Base-by-base conservation (phyloP, 2,329 filamentous ascomycete species). In the Capronia americana region DNA sequence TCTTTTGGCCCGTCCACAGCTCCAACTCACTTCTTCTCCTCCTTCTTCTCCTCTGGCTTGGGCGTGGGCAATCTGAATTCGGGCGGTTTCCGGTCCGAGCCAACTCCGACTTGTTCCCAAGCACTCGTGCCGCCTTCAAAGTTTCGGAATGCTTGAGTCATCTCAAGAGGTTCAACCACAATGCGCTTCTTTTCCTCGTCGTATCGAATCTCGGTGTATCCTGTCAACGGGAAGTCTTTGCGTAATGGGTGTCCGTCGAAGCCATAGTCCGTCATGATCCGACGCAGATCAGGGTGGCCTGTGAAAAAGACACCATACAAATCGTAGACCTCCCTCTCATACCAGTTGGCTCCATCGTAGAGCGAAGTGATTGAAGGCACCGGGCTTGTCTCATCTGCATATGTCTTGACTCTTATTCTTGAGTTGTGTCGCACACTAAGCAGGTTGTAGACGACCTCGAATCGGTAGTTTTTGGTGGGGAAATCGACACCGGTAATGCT, bases 101-200 rank as follows among this genome's bases (percentile, higher is more conserved):
- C 94, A 67, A 84, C 79, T 68, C 89, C 88, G 74, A 91, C 87
- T 75, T 88, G 88, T 79, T 91, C 86, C 86, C 88, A 91, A 48
- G 83, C 86, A 71, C 89, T 88, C 55, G 88, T 88, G 64, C 93
- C 92, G 68, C 93, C 93, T 82, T 97, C 93, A 77, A 99, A 99
- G 84, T 99, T 98, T 74, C 95, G 89, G 88, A 96, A 99, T 7
- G 96, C 95, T 82, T 99, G 95, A 14, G 95, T 98, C 80, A 99
- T 87, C 84, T 99, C 95, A 57, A 99, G 85, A 48, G 96, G 95
- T 85, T 99, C 96, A 34, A 96, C 94, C 68, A 99, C 94, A 77
- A 99, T 97, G 69, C 95, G 88, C 88, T 99, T 99, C 91, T 97
- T 99, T 86, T 99, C 96, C 83, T 99, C 95, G 73, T 99, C 95